phyloP scores from a whole-genome alignment of 805 yeast genomes.

The Millerozyma acaciae region DNA sequence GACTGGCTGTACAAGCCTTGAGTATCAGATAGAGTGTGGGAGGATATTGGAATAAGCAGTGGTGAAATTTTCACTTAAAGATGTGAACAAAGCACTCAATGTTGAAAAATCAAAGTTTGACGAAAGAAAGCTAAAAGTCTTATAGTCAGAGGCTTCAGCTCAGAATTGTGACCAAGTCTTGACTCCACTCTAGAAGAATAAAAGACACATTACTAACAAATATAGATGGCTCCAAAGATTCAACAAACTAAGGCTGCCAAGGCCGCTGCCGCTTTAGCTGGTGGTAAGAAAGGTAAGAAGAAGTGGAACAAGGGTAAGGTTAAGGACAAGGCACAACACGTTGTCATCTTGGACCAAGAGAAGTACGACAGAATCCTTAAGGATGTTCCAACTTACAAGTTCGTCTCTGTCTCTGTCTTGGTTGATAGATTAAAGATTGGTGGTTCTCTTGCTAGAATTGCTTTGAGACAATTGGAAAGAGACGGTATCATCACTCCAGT shows the following conservation, averaged over 20 bases:
- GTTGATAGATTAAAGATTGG: slow-evolving; percentile 99
- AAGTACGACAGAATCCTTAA: slow-evolving; percentile 98
- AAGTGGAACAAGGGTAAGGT: slow-evolving; percentile 99
- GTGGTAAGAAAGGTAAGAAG: slow-evolving; percentile 99
- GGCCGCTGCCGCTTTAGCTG: slow-evolving; percentile 99
- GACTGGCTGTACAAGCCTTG: no score
- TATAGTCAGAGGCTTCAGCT: no score
- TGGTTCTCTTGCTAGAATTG: slow-evolving; percentile 99
- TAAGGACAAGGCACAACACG: slow-evolving; percentile 99
- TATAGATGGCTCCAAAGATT: slow-evolving; percentile 95
- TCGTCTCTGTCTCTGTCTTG: slow-evolving; percentile 94
- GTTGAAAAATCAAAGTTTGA: no score
- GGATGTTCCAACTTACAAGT: slow-evolving; percentile 99
- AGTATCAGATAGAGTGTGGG: no score
- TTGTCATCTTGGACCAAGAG: slow-evolving; percentile 95
- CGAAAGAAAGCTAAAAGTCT: no score
- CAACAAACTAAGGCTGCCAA: slow-evolving; percentile 99
- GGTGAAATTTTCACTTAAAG: no score
- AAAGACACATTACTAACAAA: slow-evolving; percentile 20
- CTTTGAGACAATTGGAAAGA: slow-evolving; percentile 89
- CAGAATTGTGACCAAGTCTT: no score
- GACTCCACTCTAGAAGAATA: no score
- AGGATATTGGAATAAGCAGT: no score
- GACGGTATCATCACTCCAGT: slow-evolving; percentile 95
- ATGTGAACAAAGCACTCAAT: no score